Base-by-base conservation (phyloP, 352 stramenopile genomes). In the Globisporangium canariense region DNA sequence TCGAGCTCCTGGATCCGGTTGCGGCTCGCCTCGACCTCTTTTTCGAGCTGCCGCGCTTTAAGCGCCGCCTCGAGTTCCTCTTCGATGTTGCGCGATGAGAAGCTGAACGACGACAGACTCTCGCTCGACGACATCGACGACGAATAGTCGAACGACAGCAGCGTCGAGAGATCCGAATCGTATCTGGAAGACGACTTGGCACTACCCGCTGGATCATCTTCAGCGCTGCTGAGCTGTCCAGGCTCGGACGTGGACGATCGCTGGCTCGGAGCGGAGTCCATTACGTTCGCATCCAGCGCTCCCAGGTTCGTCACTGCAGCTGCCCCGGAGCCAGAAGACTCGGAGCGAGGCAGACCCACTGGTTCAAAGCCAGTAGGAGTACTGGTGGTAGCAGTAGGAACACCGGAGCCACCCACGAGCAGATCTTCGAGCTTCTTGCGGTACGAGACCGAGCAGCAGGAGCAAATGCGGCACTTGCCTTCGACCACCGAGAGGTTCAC, bases 401-500 rank as follows among this genome's bases (percentile, higher is more conserved):
- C 18, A 11, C 18, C 34, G 1, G 46, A 22, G 14, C 40, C 28
- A 18, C 32, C 40, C 16, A 9, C 20, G 25, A 43, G 20, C 30
- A 66, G 41, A 20, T 68, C 60, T 7, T 71, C 64, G 47, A 68
- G 13, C 61, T 72, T 76, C 66, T 81, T 81, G 2, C 84, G 76
- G 52, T 89, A 89, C 11, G 77, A 69, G 13, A 93, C 66, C 25
- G 88, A 89, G 53, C 84, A 93, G 47, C 77, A 89, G 16, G 80
- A 86, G 59, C 84, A 93, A 43, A 91, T 77, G 13, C 84, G 84
- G 25, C 84, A 77, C 55, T 89, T 88, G 62, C 71, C 83, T 51
- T 84, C 78, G 54, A 83, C 54, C 16, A 90, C 67, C 0, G 79
- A 83, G 18, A 90, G 64, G 65, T 83, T 77, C 34, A 91, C 84